Evolutionary conservation across 2,329 filamentous ascomycete genomes (phyloP).

Genomic region (Beauveria caledonica): DNA sequence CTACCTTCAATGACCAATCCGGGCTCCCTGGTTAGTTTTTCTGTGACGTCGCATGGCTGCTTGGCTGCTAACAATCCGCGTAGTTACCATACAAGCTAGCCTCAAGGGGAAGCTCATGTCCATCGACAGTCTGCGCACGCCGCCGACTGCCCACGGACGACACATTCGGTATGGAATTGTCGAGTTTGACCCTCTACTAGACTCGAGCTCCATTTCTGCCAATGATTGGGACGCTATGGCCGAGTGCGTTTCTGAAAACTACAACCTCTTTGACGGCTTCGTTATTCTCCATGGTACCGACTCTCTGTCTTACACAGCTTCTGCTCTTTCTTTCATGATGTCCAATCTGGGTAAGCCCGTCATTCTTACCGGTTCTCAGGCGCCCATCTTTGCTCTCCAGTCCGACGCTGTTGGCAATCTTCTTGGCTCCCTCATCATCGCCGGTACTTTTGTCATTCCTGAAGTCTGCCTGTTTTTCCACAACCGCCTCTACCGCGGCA

Average conservation of each 20-base stretch:
- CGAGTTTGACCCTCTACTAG: constrained; percentile 76
- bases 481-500: constrained; percentile 81
- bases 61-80: background rate
- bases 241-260: constrained; percentile 70
- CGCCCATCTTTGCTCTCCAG: constrained; percentile 83
- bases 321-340: constrained; percentile 89
- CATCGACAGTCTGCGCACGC: constrained; percentile 68
- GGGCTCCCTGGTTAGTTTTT: constrained; percentile 20
- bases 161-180: constrained; percentile 77
- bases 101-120: constrained; percentile 39
- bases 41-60: background rate
- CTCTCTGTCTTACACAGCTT: constrained; percentile 81
- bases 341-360: constrained; percentile 85
- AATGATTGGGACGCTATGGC: constrained; percentile 82
- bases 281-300: constrained; percentile 88
- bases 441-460: constrained; percentile 85
- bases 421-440: constrained; percentile 78
- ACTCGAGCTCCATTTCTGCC: constrained; percentile 84
- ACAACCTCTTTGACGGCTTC: constrained; percentile 82
- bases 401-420: constrained; percentile 89
- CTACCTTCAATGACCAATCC: constrained; percentile 70
- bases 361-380: constrained; percentile 73
- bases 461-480: constrained; percentile 94
- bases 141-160: constrained; percentile 68
- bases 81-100: constrained; percentile 42